These are phyloP conservation scores for Neoboletus magnificus DNA, from an alignment of 768 basidiomycete species.

Conservation along the genomic window DNA sequence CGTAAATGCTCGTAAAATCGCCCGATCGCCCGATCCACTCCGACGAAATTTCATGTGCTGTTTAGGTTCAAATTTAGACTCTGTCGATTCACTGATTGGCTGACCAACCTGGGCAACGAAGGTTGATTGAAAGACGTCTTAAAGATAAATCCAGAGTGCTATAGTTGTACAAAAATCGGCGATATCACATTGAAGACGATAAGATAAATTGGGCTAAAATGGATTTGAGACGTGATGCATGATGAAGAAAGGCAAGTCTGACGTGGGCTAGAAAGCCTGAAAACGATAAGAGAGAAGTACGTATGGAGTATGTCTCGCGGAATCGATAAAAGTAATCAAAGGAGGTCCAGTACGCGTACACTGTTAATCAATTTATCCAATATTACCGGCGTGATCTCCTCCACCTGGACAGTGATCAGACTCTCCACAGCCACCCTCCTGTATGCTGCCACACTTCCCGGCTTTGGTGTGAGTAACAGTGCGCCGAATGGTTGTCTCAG, in stretches of 20 bases:
- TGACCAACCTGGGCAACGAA: too few species aligned
- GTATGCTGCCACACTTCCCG: not conserved
- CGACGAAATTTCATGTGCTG: too few species aligned
- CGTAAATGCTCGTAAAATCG: too few species aligned
- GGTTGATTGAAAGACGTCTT: too few species aligned
- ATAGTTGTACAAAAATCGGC: too few species aligned
- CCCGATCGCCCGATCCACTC: too few species aligned
- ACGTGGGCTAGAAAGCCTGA: not conserved
- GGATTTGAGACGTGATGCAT: too few species aligned
- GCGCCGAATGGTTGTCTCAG: not conserved
- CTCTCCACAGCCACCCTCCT: not conserved
- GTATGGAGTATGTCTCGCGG: not conserved
- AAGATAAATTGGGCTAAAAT: too few species aligned
- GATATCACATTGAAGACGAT: too few species aligned
- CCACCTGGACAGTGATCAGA: not conserved
- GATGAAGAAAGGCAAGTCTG: not conserved
- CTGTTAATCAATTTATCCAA: not conserved
- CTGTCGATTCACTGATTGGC: too few species aligned
- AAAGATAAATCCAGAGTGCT: too few species aligned
- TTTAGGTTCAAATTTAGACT: too few species aligned
- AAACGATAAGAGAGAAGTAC: not conserved
- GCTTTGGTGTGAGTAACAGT: not conserved
- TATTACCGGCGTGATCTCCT: not conserved
- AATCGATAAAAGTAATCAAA: not conserved
- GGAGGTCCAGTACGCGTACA: not conserved